Evolutionary conservation across 495 filamentous ascomycete species (phyloP), one percentile per base, ranked within the genome.

Genomic region (Sphaerosporella brunnea): DNA sequence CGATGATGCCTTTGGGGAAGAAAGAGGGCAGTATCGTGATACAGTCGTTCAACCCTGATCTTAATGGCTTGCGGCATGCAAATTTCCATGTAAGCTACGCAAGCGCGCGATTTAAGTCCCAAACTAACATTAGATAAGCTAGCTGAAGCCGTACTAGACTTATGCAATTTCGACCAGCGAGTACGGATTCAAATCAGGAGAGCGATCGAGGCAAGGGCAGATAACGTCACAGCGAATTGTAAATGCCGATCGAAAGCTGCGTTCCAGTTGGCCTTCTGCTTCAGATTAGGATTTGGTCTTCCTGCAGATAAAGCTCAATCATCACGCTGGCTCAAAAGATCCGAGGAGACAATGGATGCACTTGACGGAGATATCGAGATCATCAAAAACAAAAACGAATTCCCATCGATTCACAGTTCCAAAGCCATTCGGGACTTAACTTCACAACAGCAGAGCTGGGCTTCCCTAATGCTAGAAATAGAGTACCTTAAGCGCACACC

Each of bases 261-360:
- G 0, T 46, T 46, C 10, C 43, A 46, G 5, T 11, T 46, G 8
- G 26, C 43, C 16, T 46, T 46, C 15, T 46, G 43, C 43, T 46
- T 30, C 3, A 26, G 23, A 13, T 19, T 35, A 4, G 43, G 43
- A 23, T 46, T 46, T 1, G 43, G 43, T 23, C n/a, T 32, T 8
- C 43, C 7, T 0, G 26, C 43, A 0, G 25, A 46, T 18, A 25
- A 8, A 18, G 15, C 16, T 8, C 16, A 36, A 24, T 13, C 25
- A 3, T 8, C 16, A 19, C 21, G 2, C 26, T 46, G 43, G 43
- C 43, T 46, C 0, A 11, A 46, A 0, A 11, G 5, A 7, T 32
- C 28, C 13, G 28, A 13, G 13, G 28, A 32, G 28, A 32, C 5
- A 7, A 32, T 32, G 7, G 28, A 32, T 5, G 13, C 5, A 13